phyloP scores from a whole-genome alignment of 2,329 filamentous ascomycete species.

The Pestalotiopsis sp. region DNA sequence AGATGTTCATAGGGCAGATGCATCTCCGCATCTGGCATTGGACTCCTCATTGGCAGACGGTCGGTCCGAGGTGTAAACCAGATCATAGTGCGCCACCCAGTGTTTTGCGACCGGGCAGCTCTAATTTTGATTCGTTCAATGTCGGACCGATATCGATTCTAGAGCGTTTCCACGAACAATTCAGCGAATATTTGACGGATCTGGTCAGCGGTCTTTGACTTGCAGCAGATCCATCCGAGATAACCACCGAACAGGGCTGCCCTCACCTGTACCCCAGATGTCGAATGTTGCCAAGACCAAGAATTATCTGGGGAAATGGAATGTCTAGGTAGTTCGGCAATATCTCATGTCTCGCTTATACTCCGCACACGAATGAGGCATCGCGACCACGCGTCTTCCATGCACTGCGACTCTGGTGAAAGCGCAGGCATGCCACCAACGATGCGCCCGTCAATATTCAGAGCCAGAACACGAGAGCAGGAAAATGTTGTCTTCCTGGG shows the following conservation, averaged over 20 bases:
- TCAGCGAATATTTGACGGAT: neutral
- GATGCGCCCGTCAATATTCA: too few species aligned
- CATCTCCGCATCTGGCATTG: neutral
- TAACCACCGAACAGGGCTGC: neutral
- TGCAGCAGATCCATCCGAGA: neutral
- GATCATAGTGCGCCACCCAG: neutral
- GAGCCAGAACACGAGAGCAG: too few species aligned
- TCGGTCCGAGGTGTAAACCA: slow-evolving; percentile 3
- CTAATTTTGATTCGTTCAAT: neutral
- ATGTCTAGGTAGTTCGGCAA: neutral
- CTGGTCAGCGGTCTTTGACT: neutral
- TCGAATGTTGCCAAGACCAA: neutral
- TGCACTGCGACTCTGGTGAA: neutral
- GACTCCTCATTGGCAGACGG: neutral
- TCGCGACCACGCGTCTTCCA: neutral
- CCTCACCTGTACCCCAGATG: neutral
- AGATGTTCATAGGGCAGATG: neutral
- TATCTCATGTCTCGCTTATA: neutral
- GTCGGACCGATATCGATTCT: neutral
- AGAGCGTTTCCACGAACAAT: neutral
- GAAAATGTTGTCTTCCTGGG: too few species aligned
- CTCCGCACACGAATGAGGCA: neutral
- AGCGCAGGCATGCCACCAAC: neutral
- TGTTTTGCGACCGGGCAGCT: neutral
- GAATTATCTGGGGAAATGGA: neutral